These are phyloP conservation scores for Chondrostereum purpureum DNA, from an alignment of 1,284 basidiomycete species.

Conservation along the genomic window DNA sequence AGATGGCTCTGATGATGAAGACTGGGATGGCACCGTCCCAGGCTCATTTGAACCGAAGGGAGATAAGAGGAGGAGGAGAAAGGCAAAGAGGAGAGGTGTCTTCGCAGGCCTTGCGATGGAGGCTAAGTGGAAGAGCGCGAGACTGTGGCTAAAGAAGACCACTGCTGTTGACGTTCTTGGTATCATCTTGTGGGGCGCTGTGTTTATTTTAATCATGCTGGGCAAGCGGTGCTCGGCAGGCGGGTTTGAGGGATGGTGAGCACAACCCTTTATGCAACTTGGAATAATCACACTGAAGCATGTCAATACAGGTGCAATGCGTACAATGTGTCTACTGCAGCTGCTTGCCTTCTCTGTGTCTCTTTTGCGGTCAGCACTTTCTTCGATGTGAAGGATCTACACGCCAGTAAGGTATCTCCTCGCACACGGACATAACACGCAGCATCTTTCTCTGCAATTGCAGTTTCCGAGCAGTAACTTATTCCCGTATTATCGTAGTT, in stretches of 20 bases:
- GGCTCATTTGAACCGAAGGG: slow-evolving; percentile 20
- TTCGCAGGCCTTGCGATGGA: slow-evolving; percentile 61
- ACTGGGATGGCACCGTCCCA: slow-evolving; percentile 19
- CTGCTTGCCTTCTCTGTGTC: slow-evolving; percentile 48
- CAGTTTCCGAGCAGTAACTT: too few relatives aligned
- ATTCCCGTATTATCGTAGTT: too few relatives aligned
- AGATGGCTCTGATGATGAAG: slow-evolving; percentile 27
- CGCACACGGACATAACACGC: slow-evolving; percentile 31
- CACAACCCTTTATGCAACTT: slow-evolving; percentile 14
- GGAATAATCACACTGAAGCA: background rate
- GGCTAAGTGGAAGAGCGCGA: slow-evolving; percentile 50
- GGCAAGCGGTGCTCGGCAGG: slow-evolving; percentile 59
- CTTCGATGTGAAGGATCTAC: slow-evolving; percentile 61
- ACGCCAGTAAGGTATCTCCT: slow-evolving; percentile 45
- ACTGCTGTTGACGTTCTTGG: slow-evolving; percentile 41
- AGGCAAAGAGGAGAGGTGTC: slow-evolving; percentile 39
- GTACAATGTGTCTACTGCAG: slow-evolving; percentile 59
- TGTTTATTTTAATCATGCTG: slow-evolving; percentile 53
- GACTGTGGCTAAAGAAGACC: slow-evolving; percentile 46
- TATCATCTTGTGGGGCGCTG: slow-evolving; percentile 50
- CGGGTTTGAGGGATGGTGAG: slow-evolving; percentile 56
- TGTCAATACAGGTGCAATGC: slow-evolving; percentile 52
- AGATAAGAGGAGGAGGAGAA: slow-evolving; percentile 9
- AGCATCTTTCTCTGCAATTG: too few relatives aligned
- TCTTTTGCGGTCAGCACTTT: slow-evolving; percentile 50